These are phyloP conservation scores for Fraxinus velutina DNA, from an alignment of 305 asterid genomes.

Conservation along the genomic window DNA sequence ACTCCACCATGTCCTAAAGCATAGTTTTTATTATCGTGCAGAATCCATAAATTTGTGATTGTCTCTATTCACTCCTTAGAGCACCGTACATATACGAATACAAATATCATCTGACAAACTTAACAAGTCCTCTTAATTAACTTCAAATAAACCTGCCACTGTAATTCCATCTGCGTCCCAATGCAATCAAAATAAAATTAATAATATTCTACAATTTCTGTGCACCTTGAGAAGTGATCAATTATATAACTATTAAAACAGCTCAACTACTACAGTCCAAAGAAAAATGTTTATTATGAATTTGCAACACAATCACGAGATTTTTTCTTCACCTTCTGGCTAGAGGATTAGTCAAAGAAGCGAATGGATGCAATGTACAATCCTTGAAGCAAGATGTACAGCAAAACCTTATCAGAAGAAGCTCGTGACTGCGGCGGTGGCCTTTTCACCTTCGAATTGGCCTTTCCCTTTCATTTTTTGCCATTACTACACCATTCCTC, in stretches of 20 bases:
- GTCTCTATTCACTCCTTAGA: not conserved
- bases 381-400: slow-evolving; percentile 1
- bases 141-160: not conserved
- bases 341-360: not conserved
- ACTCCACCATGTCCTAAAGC: not conserved
- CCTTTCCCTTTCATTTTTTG: slow-evolving; percentile 37
- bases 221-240: not conserved
- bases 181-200: not conserved
- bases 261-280: not conserved
- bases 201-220: not conserved
- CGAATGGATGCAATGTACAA: slow-evolving; percentile 12
- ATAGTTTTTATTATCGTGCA: not conserved
- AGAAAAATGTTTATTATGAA: not conserved
- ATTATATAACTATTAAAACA: not conserved
- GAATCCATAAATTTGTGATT: not conserved
- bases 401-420: slow-evolving; percentile 47
- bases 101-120: not conserved
- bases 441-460: slow-evolving; percentile 32
- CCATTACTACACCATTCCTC: slow-evolving; percentile 42
- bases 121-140: not conserved
- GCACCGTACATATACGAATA: not conserved
- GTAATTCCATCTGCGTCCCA: not conserved
- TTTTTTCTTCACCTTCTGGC: not conserved
- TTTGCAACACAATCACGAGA: not conserved
- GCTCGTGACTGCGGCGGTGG: slow-evolving; percentile 28